Base-by-base conservation (phyloP, 495 filamentous ascomycete species). In the Hapsidospora chrysogenum region DNA sequence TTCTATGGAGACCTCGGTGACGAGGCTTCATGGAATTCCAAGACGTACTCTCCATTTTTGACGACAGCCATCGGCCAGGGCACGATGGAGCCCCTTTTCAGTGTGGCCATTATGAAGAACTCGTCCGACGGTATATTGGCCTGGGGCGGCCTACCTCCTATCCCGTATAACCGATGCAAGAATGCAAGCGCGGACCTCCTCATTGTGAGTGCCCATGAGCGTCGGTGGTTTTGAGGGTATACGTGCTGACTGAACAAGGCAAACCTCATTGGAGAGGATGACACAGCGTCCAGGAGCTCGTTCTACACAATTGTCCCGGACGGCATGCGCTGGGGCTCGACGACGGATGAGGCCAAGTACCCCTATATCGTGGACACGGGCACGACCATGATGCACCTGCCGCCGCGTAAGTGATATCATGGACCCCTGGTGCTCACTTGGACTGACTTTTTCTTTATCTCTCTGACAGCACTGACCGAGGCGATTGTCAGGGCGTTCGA, bases 1-100 rank as follows among this genome's bases (percentile, higher is more conserved):
- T 58, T 56, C 44, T 41, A 40, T 11, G 40, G 53, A 9, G 36
- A 54, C 10, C 44, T 35, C 16, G 25, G 29, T 36, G 57, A 41
- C 17, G 46, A 49, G 38, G 42, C 45, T 23, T 51, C 36, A 28
- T 41, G 40, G 21, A 64, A 39, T 38, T 50, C 42, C 17, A 41
- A 49, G 2, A 35, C 49, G 1, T 79, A 79, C 52, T 62, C 55
- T 28, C 71, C 74, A 0, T 44, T 80, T 20, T 63, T 80, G 37
- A 66, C 56, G 10, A 67, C 41, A 33, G 73, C 77, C 67, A 61
- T 64, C 31, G 44, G 57, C 21, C 53, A 72, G 37, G 63, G 64
- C 3, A 44, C 60, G 17, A 56, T 73, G 1, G 49, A 60, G 3
- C 66, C 74, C 0, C 42, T 74, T 35, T 80, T 78, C 60, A 64